Conservation (phyloP, 495 filamentous ascomycete genomes). For the Neurospora sp. region DNA sequence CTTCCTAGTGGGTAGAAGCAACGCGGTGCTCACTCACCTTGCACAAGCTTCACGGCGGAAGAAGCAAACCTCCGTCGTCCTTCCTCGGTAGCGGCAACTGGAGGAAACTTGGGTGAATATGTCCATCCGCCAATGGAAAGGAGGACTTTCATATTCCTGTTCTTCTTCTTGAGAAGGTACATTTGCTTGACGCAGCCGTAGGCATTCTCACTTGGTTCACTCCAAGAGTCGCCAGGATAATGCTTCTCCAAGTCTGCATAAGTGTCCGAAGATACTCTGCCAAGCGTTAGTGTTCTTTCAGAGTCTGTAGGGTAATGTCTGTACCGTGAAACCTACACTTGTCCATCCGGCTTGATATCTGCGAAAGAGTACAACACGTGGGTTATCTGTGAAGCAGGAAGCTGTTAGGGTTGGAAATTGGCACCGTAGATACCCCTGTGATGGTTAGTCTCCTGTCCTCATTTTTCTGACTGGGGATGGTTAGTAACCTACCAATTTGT, state of each 20-base stretch:
- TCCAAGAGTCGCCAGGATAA: constrained; percentile 62
- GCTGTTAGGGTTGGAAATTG: constrained; percentile 63
- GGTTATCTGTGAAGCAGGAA: constrained; percentile 69
- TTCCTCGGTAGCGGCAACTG: constrained; percentile 47
- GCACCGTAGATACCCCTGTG: constrained; percentile 66
- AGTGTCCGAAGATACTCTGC: constrained; percentile 39
- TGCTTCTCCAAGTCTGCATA: constrained; percentile 64
- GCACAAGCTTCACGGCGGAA: constrained; percentile 54
- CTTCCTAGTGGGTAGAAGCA: neutral
- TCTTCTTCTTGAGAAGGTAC: constrained; percentile 68
- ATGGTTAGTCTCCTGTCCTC: neutral
- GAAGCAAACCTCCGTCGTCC: constrained; percentile 51
- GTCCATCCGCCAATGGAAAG: constrained; percentile 89
- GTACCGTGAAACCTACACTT: constrained; percentile 48
- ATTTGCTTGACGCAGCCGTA: constrained; percentile 83
- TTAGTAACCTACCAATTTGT: constrained; percentile 31
- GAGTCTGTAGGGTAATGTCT: neutral
- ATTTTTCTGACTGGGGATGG: neutral
- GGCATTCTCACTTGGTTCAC: constrained; percentile 52
- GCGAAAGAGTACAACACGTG: constrained; percentile 86
- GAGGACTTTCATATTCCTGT: constrained; percentile 72
- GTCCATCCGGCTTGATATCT: constrained; percentile 68
- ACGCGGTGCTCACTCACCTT: constrained; percentile 14
- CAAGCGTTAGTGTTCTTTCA: neutral
- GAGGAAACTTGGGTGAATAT: constrained; percentile 70